These are phyloP conservation scores for Stachybotrys elegans DNA, from an alignment of 2,329 filamentous ascomycete species.

Conservation along the genomic window DNA sequence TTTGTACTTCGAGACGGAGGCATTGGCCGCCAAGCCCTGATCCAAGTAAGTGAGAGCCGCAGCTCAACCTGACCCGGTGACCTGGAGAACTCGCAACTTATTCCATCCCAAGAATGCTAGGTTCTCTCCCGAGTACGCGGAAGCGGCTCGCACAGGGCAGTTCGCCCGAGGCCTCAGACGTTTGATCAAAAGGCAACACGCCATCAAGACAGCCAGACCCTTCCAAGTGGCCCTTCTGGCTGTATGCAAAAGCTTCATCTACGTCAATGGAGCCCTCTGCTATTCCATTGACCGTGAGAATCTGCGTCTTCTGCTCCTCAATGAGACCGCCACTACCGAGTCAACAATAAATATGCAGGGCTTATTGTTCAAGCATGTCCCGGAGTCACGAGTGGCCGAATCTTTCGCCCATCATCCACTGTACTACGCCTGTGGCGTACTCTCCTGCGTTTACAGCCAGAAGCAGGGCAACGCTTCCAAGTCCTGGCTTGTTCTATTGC, in stretches of 20 bases:
- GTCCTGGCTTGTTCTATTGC: constrained; percentile 46
- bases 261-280: constrained; percentile 59
- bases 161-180: constrained; percentile 39
- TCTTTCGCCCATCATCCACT: constrained; percentile 49
- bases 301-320: constrained; percentile 57
- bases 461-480: constrained; percentile 20
- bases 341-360: constrained; percentile 48
- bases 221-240: constrained; percentile 57
- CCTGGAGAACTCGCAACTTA: no score
- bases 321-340: constrained; percentile 42
- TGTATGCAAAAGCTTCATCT: constrained; percentile 56
- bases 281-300: constrained; percentile 44
- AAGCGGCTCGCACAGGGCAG: constrained; percentile 11
- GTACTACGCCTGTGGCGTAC: constrained; percentile 50
- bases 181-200: constrained; percentile 54
- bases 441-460: constrained; percentile 47
- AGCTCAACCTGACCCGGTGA: constrained; percentile 10
- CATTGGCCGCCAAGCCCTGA: constrained; percentile 52
- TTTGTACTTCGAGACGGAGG: constrained; percentile 46
- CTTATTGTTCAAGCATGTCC: constrained; percentile 30
- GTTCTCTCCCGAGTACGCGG: constrained; percentile 16
- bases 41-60: neutral
- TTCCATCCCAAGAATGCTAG: constrained; percentile 12
- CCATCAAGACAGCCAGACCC: constrained; percentile 56
- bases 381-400: constrained; percentile 24